Evolutionary conservation across 148 eudicot genomes (phyloP).

Genomic region (Rhododendron mucronatum): DNA sequence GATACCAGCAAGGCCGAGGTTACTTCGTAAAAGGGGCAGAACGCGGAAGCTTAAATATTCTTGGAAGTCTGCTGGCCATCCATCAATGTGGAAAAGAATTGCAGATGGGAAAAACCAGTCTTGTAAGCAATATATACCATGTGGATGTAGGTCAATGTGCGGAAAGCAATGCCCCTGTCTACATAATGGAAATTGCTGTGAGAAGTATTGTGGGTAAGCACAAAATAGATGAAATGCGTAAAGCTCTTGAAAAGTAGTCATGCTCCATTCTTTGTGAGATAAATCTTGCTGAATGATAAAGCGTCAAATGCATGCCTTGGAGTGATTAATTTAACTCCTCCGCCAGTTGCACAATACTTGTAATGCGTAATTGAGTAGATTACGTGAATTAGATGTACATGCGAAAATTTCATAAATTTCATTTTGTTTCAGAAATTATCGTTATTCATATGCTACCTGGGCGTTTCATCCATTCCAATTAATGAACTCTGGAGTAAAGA

Average conservation of each 20-base stretch:
- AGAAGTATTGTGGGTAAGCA: slow-evolving; percentile 89
- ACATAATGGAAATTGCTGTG: slow-evolving; percentile 76
- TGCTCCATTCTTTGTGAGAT: neutral
- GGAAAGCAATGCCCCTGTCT: slow-evolving; percentile 90
- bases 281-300: neutral
- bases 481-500: neutral
- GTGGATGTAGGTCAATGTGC: slow-evolving; percentile 65
- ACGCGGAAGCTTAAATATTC: slow-evolving; percentile 71
- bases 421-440: neutral
- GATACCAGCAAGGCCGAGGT: slow-evolving; percentile 42
- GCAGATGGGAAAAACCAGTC: slow-evolving; percentile 56
- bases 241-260: neutral
- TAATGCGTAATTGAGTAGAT: neutral
- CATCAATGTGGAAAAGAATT: slow-evolving; percentile 74
- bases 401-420: neutral
- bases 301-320: neutral
- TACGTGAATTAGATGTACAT: neutral
- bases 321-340: neutral
- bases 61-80: slow-evolving; percentile 77
- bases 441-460: neutral
- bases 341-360: neutral
- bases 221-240: neutral
- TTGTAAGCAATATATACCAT: slow-evolving; percentile 72
- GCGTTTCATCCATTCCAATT: neutral
- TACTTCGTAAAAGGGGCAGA: slow-evolving; percentile 74